Evolutionary conservation across 176 grass and related monocot species (phyloP), one percentile per base, ranked within the genome.

Genomic region (Tillandsia fasciculata): DNA sequence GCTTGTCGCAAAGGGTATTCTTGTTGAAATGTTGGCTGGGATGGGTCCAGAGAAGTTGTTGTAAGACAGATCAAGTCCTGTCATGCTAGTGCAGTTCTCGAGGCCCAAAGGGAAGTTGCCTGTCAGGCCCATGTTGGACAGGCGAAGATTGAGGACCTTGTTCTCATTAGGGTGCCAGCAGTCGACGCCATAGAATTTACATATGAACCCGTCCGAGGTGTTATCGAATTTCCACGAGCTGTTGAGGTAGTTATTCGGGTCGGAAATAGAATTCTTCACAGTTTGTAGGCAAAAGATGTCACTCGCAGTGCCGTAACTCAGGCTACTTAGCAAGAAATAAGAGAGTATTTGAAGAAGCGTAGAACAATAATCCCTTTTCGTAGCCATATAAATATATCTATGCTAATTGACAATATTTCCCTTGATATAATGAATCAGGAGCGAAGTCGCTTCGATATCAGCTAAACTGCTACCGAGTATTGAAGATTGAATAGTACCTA

Each of bases 161-260:
- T 89, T 97, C 71, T 97, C 94, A 52, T 93, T 92, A 69, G 87
- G 86, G 74, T 97, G 84, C 94, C 94, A 97, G 64, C 94, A 97
- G 53, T 92, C 89, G 7, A 97, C 94, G 7, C 94, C 94, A 11
- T 51, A 83, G 57, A 93, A 97, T 63, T 27, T 78, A 10, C 94
- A 97, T 47, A 97, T 90, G 20, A 80, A 79, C 56, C 94, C 86
- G 65, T 97, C 89, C 5, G 65, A 77, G 10, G 1, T 23, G 56
- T 61, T 61, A 10, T 22, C 17, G 10, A 61, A 61, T 23, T 15
- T 61, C 56, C 56, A 61, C 22, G 22, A 23, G 54, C n/a, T 17
- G 1, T n/a, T 8, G 8, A 69, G 13, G 66, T 57, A n/a, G 17
- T 29, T 56, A 10, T 61, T 13, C 26, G 75, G 75, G 47, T 77